Evolutionary conservation across 2,329 filamentous ascomycete genomes (phyloP).

Genomic region (Fusarium nematophilum): DNA sequence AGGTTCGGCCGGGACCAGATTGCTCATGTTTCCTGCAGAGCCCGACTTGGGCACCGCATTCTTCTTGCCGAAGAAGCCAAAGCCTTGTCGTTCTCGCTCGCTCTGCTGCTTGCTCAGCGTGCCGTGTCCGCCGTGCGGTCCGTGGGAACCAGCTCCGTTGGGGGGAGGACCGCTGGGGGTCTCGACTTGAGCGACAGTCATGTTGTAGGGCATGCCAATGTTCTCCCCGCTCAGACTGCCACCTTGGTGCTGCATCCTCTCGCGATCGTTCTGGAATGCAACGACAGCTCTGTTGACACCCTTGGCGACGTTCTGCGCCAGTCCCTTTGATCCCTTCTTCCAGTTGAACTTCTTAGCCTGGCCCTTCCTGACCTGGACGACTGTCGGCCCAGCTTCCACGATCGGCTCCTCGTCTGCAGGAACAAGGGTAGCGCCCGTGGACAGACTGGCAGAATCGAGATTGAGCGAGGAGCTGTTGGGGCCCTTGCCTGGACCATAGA

Average conservation of each 20-base stretch:
- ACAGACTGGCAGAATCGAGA: conserved; percentile 64
- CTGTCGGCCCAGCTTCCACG: conserved; percentile 82
- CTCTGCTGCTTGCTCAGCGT: conserved; percentile 40
- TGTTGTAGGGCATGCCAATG: conserved; percentile 78
- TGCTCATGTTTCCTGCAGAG: conserved; percentile 56
- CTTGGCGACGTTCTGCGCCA: conserved; percentile 94
- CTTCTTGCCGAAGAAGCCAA: conserved; percentile 77
- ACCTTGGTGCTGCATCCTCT: conserved; percentile 63
- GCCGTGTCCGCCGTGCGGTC: conserved; percentile 32
- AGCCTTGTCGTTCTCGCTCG: conserved; percentile 65
- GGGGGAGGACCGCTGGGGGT: conserved; percentile 50
- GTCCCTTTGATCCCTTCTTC: conserved; percentile 95
- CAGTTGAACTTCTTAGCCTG: conserved; percentile 98
- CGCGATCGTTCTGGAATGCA: conserved; percentile 72
- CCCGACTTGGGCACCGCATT: conserved; percentile 63
- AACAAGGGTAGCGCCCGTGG: conserved; percentile 69
- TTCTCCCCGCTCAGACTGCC: conserved; percentile 67
- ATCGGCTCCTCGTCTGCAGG: conserved; percentile 74
- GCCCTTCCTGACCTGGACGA: conserved; percentile 94
- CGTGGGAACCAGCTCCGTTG: conserved; percentile 44
- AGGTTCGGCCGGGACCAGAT: conserved; percentile 61
- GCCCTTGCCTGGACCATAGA: conserved; percentile 65
- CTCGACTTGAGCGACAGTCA: conserved; percentile 69
- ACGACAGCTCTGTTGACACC: conserved; percentile 93
- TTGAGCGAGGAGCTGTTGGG: conserved; percentile 62